These are phyloP conservation scores for Austroboletus rostrupii DNA, from an alignment of 1,284 basidiomycete species.

Conservation along the genomic window DNA sequence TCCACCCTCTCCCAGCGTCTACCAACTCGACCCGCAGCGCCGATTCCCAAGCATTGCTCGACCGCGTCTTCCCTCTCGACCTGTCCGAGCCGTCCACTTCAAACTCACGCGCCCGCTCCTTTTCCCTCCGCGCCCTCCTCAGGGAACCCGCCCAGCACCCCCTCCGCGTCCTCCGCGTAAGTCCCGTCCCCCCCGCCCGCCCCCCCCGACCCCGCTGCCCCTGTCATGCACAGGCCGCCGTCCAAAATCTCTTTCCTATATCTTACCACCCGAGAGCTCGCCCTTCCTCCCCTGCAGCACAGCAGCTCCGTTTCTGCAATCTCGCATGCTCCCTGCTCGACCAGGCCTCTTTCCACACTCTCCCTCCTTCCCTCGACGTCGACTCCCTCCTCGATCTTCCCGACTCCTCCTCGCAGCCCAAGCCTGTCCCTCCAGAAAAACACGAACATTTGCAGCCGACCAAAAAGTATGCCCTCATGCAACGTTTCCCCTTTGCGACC, in stretches of 20 bases:
- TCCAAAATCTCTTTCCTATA: slow-evolving; percentile 63
- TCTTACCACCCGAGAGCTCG: slow-evolving; percentile 60
- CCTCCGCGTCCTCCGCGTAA: slow-evolving; percentile 49
- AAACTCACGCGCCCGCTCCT: slow-evolving; percentile 33
- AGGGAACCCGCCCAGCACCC: slow-evolving; percentile 50
- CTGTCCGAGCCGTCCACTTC: slow-evolving; percentile 35
- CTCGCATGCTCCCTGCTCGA: slow-evolving; percentile 67
- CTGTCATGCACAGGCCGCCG: slow-evolving; percentile 44
- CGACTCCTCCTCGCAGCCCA: slow-evolving; percentile 24
- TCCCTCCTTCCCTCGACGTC: slow-evolving; percentile 43
- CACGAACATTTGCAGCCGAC: slow-evolving; percentile 23
- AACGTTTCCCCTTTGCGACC: slow-evolving; percentile 68
- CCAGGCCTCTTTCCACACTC: slow-evolving; percentile 54
- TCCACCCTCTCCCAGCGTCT: neutral
- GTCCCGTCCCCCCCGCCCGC: slow-evolving; percentile 19
- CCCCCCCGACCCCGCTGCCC: slow-evolving; percentile 11
- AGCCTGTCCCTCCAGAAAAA: slow-evolving; percentile 22
- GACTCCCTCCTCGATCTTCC: slow-evolving; percentile 40
- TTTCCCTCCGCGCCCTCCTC: slow-evolving; percentile 64
- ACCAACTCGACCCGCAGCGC: slow-evolving; percentile 39
- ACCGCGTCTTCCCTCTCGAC: slow-evolving; percentile 66
- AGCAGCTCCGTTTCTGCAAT: slow-evolving; percentile 70
- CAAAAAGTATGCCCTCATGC: slow-evolving; percentile 69
- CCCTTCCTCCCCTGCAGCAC: slow-evolving; percentile 55
- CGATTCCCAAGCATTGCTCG: slow-evolving; percentile 72